Conservation (phyloP, 1,284 basidiomycete species). For the Wallemia ichthyophaga region DNA sequence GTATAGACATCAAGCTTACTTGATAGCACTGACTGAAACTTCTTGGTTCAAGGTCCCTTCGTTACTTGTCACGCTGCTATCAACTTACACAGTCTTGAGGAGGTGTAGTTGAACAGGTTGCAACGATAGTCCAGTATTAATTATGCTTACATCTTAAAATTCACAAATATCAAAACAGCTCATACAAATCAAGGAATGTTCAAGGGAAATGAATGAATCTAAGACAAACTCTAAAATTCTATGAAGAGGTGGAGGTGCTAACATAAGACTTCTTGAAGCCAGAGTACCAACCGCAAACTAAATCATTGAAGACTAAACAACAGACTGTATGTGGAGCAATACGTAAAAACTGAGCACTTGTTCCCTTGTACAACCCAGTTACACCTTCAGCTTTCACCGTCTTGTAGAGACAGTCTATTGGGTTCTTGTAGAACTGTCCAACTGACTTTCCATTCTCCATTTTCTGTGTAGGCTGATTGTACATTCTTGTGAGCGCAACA, state of each 20-base stretch:
- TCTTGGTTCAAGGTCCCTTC: too few species aligned
- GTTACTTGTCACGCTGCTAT: too few species aligned
- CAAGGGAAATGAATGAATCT: neutral
- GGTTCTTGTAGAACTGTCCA: conserved; percentile 60
- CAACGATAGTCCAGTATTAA: too few species aligned
- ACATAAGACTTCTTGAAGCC: neutral
- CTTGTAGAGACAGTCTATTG: conserved; percentile 87
- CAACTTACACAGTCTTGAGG: too few species aligned
- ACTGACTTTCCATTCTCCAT: conserved; percentile 40
- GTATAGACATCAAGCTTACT: too few species aligned
- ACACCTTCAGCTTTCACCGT: conserved; percentile 72
- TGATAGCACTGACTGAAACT: too few species aligned
- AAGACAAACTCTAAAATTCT: neutral
- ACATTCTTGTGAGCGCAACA: conserved; percentile 71
- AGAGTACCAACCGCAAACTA: neutral
- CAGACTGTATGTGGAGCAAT: conserved; percentile 54
- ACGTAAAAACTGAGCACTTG: conserved; percentile 64
- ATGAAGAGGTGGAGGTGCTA: neutral
- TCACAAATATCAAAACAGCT: too few species aligned
- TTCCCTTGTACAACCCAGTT: conserved; percentile 75
- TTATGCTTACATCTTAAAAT: too few species aligned
- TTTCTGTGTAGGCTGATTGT: conserved; percentile 61
- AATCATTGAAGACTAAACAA: neutral
- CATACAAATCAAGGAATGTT: too few species aligned
- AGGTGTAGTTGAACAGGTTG: too few species aligned